Percentiles rank a stretch among this genome's conserved stretches.
Evolutionary conservation across 148 eudicot genomes (phyloP).

Genomic region (Chenopodium album): DNA sequence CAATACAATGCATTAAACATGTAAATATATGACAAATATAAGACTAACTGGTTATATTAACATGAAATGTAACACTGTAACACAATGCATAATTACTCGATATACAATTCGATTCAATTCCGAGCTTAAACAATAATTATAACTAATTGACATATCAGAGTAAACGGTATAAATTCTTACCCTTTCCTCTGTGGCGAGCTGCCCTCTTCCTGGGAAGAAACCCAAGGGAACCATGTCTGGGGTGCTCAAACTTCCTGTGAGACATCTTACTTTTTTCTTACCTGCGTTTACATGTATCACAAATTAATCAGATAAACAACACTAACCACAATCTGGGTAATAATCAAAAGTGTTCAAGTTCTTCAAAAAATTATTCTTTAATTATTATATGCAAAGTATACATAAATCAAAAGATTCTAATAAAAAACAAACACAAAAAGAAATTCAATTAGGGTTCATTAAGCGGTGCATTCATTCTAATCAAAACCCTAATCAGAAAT

Average conservation of each 20-base stretch:
- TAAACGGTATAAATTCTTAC: conserved; percentile 14
- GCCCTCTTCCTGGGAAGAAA: conserved; percentile 85
- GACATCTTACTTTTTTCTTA: conserved; percentile 50
- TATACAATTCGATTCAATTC: neutral
- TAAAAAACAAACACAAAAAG: no score
- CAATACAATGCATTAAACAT: no score
- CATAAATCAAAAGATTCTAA: no score
- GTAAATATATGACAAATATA: no score
- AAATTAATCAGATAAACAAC: neutral
- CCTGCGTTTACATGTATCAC: conserved; percentile 9
- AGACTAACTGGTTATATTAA: no score
- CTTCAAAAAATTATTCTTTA: no score
- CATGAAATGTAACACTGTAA: no score
- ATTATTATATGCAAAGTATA: no score
- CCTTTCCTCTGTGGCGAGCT: conserved; percentile 65
- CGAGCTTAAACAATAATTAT: no score
- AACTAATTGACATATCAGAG: no score
- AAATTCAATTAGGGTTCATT: neutral
- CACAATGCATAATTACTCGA: no score
- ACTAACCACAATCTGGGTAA: neutral
- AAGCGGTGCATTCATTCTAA: neutral
- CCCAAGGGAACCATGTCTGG: conserved; percentile 81
- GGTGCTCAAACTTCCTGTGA: conserved; percentile 91
- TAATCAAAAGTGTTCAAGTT: neutral
- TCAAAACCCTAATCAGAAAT: no score